Conservation (phyloP, 2,329 filamentous ascomycete species). For the Botrytis cinerea region DNA sequence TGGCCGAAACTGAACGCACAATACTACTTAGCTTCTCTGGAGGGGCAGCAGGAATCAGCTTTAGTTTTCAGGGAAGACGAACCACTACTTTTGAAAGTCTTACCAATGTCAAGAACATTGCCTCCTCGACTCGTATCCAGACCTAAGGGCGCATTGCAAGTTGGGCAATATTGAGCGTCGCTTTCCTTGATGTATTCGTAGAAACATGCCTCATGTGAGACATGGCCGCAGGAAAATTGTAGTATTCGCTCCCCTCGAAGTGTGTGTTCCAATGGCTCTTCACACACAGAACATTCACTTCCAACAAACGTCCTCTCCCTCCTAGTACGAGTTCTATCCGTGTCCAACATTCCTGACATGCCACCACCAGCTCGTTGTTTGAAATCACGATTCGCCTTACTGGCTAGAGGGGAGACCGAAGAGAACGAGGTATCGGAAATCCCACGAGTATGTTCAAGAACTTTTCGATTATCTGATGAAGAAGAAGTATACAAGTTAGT, state of each 20-base stretch:
- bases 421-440: constrained; percentile 24
- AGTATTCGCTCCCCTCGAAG: constrained; percentile 90
- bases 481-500: constrained; percentile 28
- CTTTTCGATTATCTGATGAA: constrained; percentile 24
- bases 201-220: constrained; percentile 97
- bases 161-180: constrained; percentile 90
- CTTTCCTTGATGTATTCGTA: constrained; percentile 97
- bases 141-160: constrained; percentile 87
- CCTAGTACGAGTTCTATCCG: constrained; percentile 76
- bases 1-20: constrained; percentile 76
- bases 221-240: constrained; percentile 95
- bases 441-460: constrained; percentile 25
- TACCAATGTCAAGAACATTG: constrained; percentile 90
- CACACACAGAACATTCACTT: constrained; percentile 91
- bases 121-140: constrained; percentile 89
- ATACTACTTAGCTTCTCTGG: constrained; percentile 93
- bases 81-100: constrained; percentile 41
- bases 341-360: constrained; percentile 68
- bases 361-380: constrained; percentile 38
- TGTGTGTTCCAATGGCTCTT: constrained; percentile 94
- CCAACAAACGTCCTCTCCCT: constrained; percentile 94
- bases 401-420: constrained; percentile 26
- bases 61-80: constrained; percentile 36
- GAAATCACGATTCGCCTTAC: constrained; percentile 32
- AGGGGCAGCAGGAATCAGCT: constrained; percentile 31